These are phyloP conservation scores for Aspergillus luchuensis DNA, from an alignment of 2,329 filamentous ascomycete species.

Conservation along the genomic window DNA sequence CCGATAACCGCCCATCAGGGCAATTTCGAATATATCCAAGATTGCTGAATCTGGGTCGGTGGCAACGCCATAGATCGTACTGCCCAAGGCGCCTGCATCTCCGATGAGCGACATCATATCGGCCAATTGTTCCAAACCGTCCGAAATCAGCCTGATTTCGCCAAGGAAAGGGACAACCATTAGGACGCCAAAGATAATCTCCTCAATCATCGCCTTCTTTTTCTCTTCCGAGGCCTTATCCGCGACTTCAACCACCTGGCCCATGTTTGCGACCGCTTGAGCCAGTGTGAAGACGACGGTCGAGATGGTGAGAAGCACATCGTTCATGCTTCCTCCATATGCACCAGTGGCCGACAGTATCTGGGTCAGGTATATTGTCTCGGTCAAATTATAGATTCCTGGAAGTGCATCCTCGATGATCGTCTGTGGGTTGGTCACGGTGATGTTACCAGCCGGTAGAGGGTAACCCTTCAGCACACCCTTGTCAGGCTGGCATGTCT, in stretches of 20 bases:
- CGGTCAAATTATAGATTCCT: not conserved
- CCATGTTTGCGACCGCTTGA: not conserved
- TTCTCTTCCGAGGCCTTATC: not conserved
- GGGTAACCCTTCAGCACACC: not conserved
- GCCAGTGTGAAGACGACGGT: constrained; percentile 5
- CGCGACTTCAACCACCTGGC: not conserved
- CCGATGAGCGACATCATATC: constrained; percentile 7
- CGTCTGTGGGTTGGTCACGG: constrained; percentile 3
- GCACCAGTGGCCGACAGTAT: not conserved
- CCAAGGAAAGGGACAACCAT: constrained; percentile 1
- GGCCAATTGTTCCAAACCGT: constrained; percentile 1
- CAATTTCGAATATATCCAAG: not conserved
- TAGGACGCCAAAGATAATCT: not conserved
- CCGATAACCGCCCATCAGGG: not conserved
- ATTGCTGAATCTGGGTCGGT: constrained; percentile 3
- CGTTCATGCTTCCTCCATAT: not conserved
- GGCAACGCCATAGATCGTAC: constrained; percentile 2
- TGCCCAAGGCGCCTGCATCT: not conserved
- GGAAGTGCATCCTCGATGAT: not conserved
- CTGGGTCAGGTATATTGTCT: not conserved
- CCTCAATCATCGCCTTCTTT: constrained; percentile 3
- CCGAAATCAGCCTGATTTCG: not conserved
- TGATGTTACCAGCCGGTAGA: not conserved
- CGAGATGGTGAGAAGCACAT: constrained; percentile 3
- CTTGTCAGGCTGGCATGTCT: constrained; percentile 1